Conservation (phyloP, 441 rosid species). For the Sinapis alba region DNA sequence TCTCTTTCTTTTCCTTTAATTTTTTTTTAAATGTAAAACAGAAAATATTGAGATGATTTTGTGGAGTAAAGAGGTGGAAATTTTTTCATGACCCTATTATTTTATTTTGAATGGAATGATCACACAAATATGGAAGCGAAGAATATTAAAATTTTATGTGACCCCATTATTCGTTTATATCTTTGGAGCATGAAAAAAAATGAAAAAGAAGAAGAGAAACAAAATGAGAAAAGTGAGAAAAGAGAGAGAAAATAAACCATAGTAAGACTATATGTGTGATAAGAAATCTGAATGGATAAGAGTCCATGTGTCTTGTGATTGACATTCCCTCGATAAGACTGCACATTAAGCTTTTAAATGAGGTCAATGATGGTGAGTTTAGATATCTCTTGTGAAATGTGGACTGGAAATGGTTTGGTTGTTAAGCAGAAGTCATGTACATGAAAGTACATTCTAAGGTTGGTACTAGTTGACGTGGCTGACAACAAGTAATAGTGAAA, state of each 20-base stretch:
- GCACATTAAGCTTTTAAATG: neutral
- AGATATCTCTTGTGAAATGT: neutral
- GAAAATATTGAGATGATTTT: neutral
- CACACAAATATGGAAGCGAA: neutral
- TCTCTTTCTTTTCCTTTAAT: too few species aligned
- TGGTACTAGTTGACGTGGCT: neutral
- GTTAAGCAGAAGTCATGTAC: neutral
- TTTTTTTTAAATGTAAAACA: too few species aligned
- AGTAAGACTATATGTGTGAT: neutral
- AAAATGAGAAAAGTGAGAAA: neutral
- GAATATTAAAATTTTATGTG: neutral
- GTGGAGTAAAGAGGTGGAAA: neutral
- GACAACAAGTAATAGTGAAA: neutral
- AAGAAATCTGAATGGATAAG: neutral
- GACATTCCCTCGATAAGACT: neutral
- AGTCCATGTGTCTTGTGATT: neutral
- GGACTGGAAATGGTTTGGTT: neutral
- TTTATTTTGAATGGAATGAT: neutral
- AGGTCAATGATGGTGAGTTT: neutral
- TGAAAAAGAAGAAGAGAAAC: neutral
- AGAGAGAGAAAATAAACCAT: neutral
- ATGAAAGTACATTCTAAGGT: neutral
- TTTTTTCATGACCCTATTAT: neutral
- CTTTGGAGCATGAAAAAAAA: neutral
- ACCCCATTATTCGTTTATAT: neutral